These are phyloP conservation scores for Talaromyces borbonicus DNA, from an alignment of 495 filamentous ascomycete genomes.

Conservation along the genomic window DNA sequence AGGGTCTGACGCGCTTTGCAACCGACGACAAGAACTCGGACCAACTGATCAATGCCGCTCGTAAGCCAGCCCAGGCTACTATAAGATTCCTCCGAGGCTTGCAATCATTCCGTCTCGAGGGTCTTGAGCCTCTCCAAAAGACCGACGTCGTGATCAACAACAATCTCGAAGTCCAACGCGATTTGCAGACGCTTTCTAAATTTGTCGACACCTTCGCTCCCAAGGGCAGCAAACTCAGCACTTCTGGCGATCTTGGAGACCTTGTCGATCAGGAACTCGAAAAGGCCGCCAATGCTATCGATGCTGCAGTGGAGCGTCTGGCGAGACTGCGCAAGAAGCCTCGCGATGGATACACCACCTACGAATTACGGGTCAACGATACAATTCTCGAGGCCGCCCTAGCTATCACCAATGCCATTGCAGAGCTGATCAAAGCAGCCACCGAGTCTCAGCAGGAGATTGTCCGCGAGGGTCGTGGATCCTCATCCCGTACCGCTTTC, in stretches of 20 bases:
- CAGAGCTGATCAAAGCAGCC: conserved; percentile 90
- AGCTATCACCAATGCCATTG: conserved; percentile 93
- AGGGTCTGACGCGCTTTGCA: conserved; percentile 87
- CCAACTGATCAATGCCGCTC: conserved; percentile 66
- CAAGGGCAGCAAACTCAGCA: conserved; percentile 66
- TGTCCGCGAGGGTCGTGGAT: conserved; percentile 86
- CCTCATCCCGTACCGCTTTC: conserved; percentile 83
- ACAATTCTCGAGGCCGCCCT: conserved; percentile 88
- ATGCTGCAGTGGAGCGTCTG: conserved; percentile 78
- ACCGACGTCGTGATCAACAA: conserved; percentile 93
- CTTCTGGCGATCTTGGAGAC: conserved; percentile 82
- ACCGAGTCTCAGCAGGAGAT: conserved; percentile 94
- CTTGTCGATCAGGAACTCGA: conserved; percentile 84
- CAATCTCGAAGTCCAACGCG: conserved; percentile 87
- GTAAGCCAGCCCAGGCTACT: conserved; percentile 76
- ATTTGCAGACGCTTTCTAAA: conserved; percentile 85
- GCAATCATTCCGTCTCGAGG: conserved; percentile 86
- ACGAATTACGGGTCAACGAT: conserved; percentile 91
- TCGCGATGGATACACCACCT: conserved; percentile 88
- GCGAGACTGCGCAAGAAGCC: conserved; percentile 90
- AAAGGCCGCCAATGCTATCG: conserved; percentile 93
- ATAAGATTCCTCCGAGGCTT: conserved; percentile 94
- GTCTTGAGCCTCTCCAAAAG: conserved; percentile 77
- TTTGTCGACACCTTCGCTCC: conserved; percentile 84
- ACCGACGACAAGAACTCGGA: conserved; percentile 92